phyloP scores from a whole-genome alignment of 2,329 filamentous ascomycete species.

The Calycina herbarum region DNA sequence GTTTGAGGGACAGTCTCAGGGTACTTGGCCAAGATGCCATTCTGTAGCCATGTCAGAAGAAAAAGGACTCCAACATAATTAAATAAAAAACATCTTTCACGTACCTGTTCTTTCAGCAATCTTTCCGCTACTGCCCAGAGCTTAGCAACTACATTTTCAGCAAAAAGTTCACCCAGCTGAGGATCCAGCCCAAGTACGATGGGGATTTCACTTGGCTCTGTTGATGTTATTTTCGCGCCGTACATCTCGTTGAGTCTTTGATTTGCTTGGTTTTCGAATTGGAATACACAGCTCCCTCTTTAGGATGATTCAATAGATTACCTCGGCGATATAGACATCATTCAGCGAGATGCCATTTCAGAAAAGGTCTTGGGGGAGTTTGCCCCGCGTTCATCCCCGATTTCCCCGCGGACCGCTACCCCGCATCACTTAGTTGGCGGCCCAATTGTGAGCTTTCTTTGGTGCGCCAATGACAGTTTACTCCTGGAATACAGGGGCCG shows the following conservation, averaged over 20 bases:
- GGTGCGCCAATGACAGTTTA: too few species aligned
- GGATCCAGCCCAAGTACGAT: conserved; percentile 2
- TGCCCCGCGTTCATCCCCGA: too few species aligned
- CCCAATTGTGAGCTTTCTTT: too few species aligned
- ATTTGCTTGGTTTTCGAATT: too few species aligned
- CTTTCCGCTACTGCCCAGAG: conserved; percentile 25
- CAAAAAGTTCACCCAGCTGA: conserved; percentile 21
- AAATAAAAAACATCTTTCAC: not conserved
- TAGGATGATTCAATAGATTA: too few species aligned
- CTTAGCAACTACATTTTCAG: conserved; percentile 27
- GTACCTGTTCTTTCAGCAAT: conserved; percentile 20
- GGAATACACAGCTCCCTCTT: too few species aligned
- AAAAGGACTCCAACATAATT: not conserved
- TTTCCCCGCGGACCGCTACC: too few species aligned
- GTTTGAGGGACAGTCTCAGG: not conserved
- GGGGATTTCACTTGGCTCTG: not conserved
- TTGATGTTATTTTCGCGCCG: not conserved
- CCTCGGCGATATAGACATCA: too few species aligned
- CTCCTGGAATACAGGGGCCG: too few species aligned
- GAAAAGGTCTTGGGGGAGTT: too few species aligned
- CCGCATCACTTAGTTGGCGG: too few species aligned
- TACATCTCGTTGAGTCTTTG: not conserved
- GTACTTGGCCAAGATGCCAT: not conserved
- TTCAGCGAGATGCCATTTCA: too few species aligned
- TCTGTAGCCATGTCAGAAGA: not conserved